A percentile compares a stretch with the other conserved stretches of the same genome.
Conservation (phyloP, 805 yeast genomes). For the Komagataella kurtzmanii region DNA sequence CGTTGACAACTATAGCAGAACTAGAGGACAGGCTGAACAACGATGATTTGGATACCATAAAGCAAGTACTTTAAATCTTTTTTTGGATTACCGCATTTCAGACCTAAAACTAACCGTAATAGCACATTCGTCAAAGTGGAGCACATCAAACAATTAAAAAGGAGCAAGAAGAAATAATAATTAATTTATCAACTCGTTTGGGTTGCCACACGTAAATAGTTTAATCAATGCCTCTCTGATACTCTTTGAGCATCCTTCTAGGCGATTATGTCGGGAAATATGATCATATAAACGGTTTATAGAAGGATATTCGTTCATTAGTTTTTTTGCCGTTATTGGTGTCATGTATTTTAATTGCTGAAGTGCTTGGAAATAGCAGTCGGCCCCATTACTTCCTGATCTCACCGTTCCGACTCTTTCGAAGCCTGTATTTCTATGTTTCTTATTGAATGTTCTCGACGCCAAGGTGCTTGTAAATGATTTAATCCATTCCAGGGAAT, state of each 20-base stretch:
- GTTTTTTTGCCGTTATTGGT: slow-evolving; percentile 29
- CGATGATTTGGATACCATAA: slow-evolving; percentile 38
- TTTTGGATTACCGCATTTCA: slow-evolving; percentile 1
- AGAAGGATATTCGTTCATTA: slow-evolving; percentile 26
- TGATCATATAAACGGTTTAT: slow-evolving; percentile 12
- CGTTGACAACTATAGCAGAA: slow-evolving; percentile 23
- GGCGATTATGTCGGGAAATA: not conserved
- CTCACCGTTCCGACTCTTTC: slow-evolving; percentile 41
- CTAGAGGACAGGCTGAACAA: slow-evolving; percentile 34
- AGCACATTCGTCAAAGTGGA: slow-evolving; percentile 23
- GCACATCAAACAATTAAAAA: slow-evolving; percentile 13
- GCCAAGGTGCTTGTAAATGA: slow-evolving; percentile 46
- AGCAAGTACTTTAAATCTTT: slow-evolving; percentile 22
- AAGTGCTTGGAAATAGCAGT: slow-evolving; percentile 34
- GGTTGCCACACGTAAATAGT: slow-evolving; percentile 31
- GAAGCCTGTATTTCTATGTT: slow-evolving; percentile 37
- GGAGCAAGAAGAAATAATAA: slow-evolving; percentile 2
- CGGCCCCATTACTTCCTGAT: slow-evolving; percentile 35
- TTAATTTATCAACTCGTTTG: slow-evolving; percentile 22
- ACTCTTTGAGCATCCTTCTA: not conserved
- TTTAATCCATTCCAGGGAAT: slow-evolving; percentile 36
- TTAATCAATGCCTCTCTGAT: not conserved
- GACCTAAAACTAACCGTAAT: slow-evolving; percentile 1
- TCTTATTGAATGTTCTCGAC: slow-evolving; percentile 37
- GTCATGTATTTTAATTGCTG: slow-evolving; percentile 49